A percentile compares a stretch with the other conserved stretches of the same genome.
These are phyloP conservation scores for Emericellopsis atlantica DNA, from an alignment of 2,329 filamentous ascomycete genomes.

Conservation along the genomic window DNA sequence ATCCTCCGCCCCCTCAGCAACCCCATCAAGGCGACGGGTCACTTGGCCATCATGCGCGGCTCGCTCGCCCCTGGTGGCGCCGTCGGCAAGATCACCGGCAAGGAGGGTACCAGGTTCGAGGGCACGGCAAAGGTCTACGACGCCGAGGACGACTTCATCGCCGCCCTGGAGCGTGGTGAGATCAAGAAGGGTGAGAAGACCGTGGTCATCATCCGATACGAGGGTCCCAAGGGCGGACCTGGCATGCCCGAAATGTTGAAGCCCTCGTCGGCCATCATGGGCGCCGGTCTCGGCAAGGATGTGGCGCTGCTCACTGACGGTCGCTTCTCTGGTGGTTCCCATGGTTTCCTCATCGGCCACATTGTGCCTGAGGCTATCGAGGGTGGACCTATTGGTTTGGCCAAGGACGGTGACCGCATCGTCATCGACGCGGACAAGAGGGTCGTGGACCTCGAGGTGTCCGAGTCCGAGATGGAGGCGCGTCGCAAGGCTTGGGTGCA, in stretches of 20 bases:
- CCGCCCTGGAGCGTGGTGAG: slow-evolving; percentile 60
- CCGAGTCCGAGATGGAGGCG: slow-evolving; percentile 55
- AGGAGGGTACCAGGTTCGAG: slow-evolving; percentile 74
- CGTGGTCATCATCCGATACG: slow-evolving; percentile 78
- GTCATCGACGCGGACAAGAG: slow-evolving; percentile 80
- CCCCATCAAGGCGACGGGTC: slow-evolving; percentile 78
- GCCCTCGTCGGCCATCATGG: slow-evolving; percentile 83
- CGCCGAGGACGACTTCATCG: slow-evolving; percentile 70
- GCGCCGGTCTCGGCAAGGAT: slow-evolving; percentile 66
- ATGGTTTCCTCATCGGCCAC: slow-evolving; percentile 90
- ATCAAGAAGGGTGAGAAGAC: slow-evolving; percentile 82
- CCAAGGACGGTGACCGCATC: slow-evolving; percentile 67
- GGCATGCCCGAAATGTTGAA: slow-evolving; percentile 95
- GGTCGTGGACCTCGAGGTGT: slow-evolving; percentile 52
- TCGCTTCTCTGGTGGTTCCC: slow-evolving; percentile 74
- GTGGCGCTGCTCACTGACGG: slow-evolving; percentile 89
- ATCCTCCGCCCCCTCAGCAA: slow-evolving; percentile 72
- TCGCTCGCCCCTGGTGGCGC: slow-evolving; percentile 77
- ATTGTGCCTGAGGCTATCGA: slow-evolving; percentile 83
- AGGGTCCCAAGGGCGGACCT: slow-evolving; percentile 84
- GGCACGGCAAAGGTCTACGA: slow-evolving; percentile 76
- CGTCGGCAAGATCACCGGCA: slow-evolving; percentile 89
- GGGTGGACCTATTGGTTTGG: slow-evolving; percentile 78
- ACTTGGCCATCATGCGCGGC: slow-evolving; percentile 79
- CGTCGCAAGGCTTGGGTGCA: slow-evolving; percentile 56